These are phyloP conservation scores for Dentipellis fragilis DNA, from an alignment of 768 basidiomycete species.

Conservation along the genomic window DNA sequence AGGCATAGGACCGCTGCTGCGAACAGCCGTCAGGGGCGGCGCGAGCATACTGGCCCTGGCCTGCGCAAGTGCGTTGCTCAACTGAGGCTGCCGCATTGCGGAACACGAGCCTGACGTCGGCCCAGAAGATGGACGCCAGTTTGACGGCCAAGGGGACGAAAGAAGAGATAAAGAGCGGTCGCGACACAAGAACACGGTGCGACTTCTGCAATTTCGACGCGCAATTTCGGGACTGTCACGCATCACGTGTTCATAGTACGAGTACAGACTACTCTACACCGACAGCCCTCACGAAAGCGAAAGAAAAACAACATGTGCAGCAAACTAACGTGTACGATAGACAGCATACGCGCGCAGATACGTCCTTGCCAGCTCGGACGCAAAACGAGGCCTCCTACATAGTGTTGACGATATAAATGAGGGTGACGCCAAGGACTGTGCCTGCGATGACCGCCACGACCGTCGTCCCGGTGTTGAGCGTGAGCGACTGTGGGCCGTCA, in stretches of 20 bases:
- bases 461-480: conserved; percentile 34
- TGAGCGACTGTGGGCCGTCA: conserved; percentile 48
- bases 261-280: too few relatives aligned
- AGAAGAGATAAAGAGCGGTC: not conserved
- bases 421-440: conserved; percentile 31
- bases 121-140: not conserved
- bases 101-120: not conserved
- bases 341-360: too few relatives aligned
- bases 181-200: not conserved
- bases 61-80: not conserved
- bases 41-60: not conserved
- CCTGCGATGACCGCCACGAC: conserved; percentile 35
- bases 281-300: too few relatives aligned
- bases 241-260: too few relatives aligned
- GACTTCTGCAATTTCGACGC: too few relatives aligned
- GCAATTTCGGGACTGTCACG: too few relatives aligned
- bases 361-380: too few relatives aligned
- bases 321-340: too few relatives aligned
- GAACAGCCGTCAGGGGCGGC: not conserved
- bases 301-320: too few relatives aligned
- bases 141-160: not conserved
- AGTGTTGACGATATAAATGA: too few relatives aligned
- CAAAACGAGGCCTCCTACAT: too few relatives aligned
- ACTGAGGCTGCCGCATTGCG: not conserved
- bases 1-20: not conserved